phyloP scores from a whole-genome alignment of 2,329 filamentous ascomycete species.

The Penicillium sp. region DNA sequence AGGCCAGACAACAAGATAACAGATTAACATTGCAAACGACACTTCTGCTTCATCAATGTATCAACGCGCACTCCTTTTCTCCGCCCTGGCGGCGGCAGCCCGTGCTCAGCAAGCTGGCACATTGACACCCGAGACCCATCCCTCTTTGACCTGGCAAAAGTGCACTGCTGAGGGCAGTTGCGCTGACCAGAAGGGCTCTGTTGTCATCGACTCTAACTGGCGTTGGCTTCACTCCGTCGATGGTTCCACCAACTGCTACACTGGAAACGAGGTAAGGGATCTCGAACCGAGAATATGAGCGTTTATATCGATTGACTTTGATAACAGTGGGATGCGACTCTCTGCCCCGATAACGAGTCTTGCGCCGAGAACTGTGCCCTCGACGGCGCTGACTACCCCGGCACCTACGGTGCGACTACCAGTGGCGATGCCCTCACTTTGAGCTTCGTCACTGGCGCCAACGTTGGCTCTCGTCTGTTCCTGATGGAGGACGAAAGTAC shows the following conservation, averaged over 20 bases:
- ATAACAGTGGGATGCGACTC: constrained; percentile 43
- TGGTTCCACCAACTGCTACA: constrained; percentile 57
- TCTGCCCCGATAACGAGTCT: constrained; percentile 48
- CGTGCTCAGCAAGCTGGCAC: constrained; percentile 35
- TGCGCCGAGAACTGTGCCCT: constrained; percentile 58
- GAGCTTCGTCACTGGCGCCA: constrained; percentile 47
- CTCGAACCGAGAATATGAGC: neutral
- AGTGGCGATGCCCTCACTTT: constrained; percentile 50
- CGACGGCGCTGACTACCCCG: constrained; percentile 55
- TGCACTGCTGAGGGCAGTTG: constrained; percentile 54
- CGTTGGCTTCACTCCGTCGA: constrained; percentile 53
- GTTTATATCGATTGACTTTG: neutral
- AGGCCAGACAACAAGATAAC: constrained; percentile 23
- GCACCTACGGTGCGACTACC: constrained; percentile 53
- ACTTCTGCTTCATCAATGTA: constrained; percentile 21
- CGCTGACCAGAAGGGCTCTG: constrained; percentile 50
- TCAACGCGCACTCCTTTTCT: constrained; percentile 31
- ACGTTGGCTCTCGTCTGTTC: constrained; percentile 57
- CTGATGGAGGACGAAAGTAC: constrained; percentile 60
- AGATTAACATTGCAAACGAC: constrained; percentile 2
- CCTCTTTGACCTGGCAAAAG: constrained; percentile 52
- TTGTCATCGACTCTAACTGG: constrained; percentile 60
- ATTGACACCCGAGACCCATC: constrained; percentile 42
- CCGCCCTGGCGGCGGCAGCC: constrained; percentile 25
- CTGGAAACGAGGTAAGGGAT: constrained; percentile 43